Evolutionary conservation across 2,329 filamentous ascomycete species (phyloP), one percentile per base, ranked within the genome.

Genomic region (Byssothecium circinans): DNA sequence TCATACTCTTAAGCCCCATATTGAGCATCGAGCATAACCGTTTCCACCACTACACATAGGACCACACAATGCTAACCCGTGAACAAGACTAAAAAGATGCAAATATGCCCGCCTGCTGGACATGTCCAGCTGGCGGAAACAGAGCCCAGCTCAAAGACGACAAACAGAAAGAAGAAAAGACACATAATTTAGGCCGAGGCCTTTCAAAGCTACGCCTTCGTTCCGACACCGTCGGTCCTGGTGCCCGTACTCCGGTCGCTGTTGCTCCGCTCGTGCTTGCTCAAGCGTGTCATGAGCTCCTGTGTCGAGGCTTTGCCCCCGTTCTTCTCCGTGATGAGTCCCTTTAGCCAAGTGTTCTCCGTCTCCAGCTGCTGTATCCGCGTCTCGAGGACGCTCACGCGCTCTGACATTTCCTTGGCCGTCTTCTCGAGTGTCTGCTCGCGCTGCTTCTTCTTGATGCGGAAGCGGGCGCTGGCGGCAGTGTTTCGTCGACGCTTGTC

Each of bases 391-490:
- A 65, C 53, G 33, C 58, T 64, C 43, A 78, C 74, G 56, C 75
- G 74, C 49, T 78, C 77, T 27, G 68, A 68, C 74, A 79, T 78
- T 43, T 78, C 77, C 64, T 77, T 77, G 40, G 75, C 71, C 17
- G 72, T 72, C 68, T 77, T 75, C 70, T 79, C 77, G 35, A 79
- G 72, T 8, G 72, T 74, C 56, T 77, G 74, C 62, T 79, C 77
- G 37, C 77, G 74, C 62, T 79, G 75, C 74, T 79, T 79, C 75
- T 79, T 79, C 72, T 79, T 79, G 52, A 79, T 72, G 38, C 77
- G 75, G 73, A 79, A 79, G 35, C 77, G 74, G 14, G 77, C 77
- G 46, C 71, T 75, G n/a, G 77, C 77, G 32, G 77, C 77, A 1
- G 77, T 79, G 67, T 79, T 79, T 50, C 77, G 75, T 27, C 77